Percentiles rank a stretch among this genome's conserved stretches.
Evolutionary conservation across 2,329 filamentous ascomycete species (phyloP).

Genomic region (Colletotrichum sp.): DNA sequence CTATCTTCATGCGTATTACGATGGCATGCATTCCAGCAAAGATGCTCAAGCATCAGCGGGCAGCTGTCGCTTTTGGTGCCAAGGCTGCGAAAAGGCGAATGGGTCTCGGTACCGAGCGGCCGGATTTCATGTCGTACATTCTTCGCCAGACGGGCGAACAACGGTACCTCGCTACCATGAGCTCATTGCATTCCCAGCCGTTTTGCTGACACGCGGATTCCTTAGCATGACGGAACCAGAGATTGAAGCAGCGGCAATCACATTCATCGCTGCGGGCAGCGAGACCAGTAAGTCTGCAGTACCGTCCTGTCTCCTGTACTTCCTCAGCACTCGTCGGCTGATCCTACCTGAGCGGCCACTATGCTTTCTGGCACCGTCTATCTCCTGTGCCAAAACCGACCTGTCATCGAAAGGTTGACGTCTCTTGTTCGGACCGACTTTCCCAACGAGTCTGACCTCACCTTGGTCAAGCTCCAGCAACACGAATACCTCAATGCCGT

Average conservation of each 20-base stretch:
- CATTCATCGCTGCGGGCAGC: background rate
- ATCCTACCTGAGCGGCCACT: background rate
- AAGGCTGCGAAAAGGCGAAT: background rate
- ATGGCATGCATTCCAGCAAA: background rate
- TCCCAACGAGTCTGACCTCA: fast-evolving
- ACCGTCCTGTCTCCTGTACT: too few relatives aligned
- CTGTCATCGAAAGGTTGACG: background rate
- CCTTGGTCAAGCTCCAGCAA: background rate
- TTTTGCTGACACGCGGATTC: background rate
- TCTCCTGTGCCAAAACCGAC: background rate
- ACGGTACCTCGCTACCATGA: background rate
- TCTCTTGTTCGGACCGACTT: background rate
- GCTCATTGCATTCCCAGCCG: background rate
- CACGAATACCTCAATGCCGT: background rate
- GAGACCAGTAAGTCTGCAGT: background rate
- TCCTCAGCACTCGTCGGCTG: too few relatives aligned
- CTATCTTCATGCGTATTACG: background rate
- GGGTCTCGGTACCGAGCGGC: background rate
- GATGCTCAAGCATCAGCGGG: background rate
- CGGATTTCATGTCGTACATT: background rate
- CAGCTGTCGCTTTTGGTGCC: background rate
- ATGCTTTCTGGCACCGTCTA: background rate
- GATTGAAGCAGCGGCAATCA: background rate
- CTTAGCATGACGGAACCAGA: background rate
- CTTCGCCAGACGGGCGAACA: background rate